Evolutionary conservation across 495 filamentous ascomycete genomes (phyloP).

Genomic region (Cairneyella variabilis): DNA sequence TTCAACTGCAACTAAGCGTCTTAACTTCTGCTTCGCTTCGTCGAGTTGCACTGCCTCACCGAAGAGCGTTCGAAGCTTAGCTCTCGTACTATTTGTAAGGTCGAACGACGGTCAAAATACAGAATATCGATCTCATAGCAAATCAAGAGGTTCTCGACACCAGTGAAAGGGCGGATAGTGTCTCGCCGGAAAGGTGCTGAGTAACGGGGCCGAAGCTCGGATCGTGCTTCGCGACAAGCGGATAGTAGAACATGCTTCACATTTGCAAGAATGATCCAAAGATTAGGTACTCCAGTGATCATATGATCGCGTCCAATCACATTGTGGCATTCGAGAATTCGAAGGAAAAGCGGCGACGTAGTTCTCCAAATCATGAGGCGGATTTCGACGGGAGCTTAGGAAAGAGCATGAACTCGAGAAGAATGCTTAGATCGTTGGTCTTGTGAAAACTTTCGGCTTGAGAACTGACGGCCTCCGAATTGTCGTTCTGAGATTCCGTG

Average conservation of each 20-base stretch:
- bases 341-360: neutral
- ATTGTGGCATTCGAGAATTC: neutral
- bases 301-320: neutral
- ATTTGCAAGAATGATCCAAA: neutral
- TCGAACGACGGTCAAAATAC: neutral
- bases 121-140: neutral
- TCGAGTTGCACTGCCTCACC: neutral
- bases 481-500: no score
- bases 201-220: constrained; percentile 1
- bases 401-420: no score
- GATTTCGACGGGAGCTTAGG: no score
- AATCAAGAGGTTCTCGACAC: neutral
- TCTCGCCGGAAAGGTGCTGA: neutral
- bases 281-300: neutral
- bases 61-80: neutral
- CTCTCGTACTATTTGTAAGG: neutral
- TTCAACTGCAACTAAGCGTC: neutral
- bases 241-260: neutral
- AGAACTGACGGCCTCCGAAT: no score
- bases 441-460: no score
- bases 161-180: neutral
- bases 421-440: no score
- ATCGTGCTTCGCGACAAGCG: constrained; percentile 3
- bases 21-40: neutral
- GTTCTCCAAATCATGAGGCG: neutral